Evolutionary conservation across 495 filamentous ascomycete species (phyloP).

Genomic region (Staphylotrichum longicolle): DNA sequence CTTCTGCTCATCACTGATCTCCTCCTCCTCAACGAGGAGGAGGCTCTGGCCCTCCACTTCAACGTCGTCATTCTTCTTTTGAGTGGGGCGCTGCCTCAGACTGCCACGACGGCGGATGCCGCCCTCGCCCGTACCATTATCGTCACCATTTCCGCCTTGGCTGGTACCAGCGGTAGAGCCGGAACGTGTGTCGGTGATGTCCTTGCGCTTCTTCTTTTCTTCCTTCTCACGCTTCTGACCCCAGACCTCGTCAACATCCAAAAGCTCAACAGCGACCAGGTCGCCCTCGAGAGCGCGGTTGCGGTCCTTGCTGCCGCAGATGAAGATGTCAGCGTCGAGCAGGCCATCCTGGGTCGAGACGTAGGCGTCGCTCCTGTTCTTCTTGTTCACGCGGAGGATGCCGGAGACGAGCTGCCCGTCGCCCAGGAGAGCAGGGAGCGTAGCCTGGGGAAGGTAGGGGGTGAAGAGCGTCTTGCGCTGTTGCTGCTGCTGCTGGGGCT

Average conservation of each 20-base stretch:
- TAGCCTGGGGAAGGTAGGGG: conserved; percentile 94
- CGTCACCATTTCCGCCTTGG: conserved; percentile 65
- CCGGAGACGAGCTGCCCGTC: conserved; percentile 95
- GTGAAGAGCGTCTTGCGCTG: conserved; percentile 98
- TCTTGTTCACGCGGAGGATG: conserved; percentile 97
- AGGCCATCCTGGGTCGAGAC: conserved; percentile 84
- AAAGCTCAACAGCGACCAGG: conserved; percentile 89
- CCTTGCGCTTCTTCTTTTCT: conserved; percentile 99
- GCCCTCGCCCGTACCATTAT: conserved; percentile 67
- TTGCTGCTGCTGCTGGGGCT: conserved; percentile 82
- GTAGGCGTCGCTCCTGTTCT: conserved; percentile 97
- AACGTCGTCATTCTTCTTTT: conserved; percentile 99
- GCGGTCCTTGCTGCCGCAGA: conserved; percentile 97
- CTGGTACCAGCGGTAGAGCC: conserved; percentile 69
- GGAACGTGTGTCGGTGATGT: conserved; percentile 86
- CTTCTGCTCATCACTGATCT: conserved; percentile 97
- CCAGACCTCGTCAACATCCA: conserved; percentile 99
- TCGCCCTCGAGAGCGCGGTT: conserved; percentile 96
- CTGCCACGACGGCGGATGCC: conserved; percentile 90
- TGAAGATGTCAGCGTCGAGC: conserved; percentile 97
- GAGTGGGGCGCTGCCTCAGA: conserved; percentile 91
- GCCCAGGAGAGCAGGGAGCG: conserved; percentile 81
- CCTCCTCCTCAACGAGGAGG: conserved; percentile 94
- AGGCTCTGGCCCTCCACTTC: conserved; percentile 98
- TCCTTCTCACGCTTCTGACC: conserved; percentile 97